Conservation (phyloP, 108 stramenopile species). For the Cylindrotheca fusiformis region DNA sequence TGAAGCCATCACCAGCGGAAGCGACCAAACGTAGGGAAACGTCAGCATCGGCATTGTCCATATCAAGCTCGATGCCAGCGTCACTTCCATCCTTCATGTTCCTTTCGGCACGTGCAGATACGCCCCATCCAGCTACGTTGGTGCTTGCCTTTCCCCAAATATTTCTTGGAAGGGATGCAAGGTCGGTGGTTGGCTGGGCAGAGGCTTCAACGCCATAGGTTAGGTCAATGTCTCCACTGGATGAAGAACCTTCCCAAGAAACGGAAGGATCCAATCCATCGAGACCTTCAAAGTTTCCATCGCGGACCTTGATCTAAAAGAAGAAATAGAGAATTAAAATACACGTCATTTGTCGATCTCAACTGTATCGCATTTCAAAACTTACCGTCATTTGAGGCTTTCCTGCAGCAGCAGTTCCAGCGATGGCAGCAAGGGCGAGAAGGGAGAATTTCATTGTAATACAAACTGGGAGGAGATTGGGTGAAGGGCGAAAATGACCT, state of each 20-base stretch:
- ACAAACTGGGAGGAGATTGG: neutral
- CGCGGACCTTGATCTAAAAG: conserved; percentile 60
- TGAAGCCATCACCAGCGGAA: conserved; percentile 40
- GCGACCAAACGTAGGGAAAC: conserved; percentile 44
- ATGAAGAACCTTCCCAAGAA: conserved; percentile 40
- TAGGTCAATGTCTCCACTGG: conserved; percentile 27
- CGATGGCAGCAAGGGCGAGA: conserved; percentile 12
- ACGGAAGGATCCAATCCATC: conserved; percentile 70
- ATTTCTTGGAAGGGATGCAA: conserved; percentile 65
- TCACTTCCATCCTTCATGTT: conserved; percentile 29
- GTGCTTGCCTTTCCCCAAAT: conserved; percentile 66
- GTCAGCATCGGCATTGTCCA: conserved; percentile 70
- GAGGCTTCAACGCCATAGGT: conserved; percentile 63
- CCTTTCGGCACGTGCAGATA: conserved; percentile 54
- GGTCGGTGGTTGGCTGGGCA: conserved; percentile 57
- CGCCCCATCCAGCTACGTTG: conserved; percentile 47
- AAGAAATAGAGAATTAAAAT: neutral
- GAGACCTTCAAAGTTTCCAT: conserved; percentile 67
- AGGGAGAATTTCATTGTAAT: conserved; percentile 26
- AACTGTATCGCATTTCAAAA: too few relatives aligned
- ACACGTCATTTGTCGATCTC: neutral
- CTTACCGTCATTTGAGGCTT: conserved; percentile 35
- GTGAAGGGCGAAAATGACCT: neutral
- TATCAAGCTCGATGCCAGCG: conserved; percentile 67
- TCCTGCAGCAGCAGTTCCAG: conserved; percentile 13